phyloP scores from a whole-genome alignment of 768 basidiomycete species.

The Pleurotus eryngii region DNA sequence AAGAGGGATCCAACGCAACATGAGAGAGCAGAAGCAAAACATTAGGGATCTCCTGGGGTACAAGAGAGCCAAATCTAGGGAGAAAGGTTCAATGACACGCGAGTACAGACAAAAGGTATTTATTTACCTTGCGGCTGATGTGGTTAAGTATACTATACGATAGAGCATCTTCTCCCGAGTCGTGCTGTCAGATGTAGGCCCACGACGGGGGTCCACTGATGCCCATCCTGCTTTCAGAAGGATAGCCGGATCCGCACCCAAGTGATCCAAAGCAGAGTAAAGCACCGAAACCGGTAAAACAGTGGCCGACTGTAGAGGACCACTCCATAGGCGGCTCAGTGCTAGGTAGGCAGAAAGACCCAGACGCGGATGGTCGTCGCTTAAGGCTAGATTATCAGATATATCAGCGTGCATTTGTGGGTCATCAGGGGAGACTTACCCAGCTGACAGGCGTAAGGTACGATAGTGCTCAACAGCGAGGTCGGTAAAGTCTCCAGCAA shows the following conservation, averaged over 20 bases:
- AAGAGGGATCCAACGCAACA: constrained; percentile 53
- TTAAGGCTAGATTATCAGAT: constrained; percentile 26
- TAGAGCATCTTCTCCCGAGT: constrained; percentile 30
- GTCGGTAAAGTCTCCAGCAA: not conserved
- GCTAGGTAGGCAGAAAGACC: constrained; percentile 26
- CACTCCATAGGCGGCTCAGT: constrained; percentile 31
- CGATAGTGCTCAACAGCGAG: constrained; percentile 13
- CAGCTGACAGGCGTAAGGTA: constrained; percentile 39
- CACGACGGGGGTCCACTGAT: constrained; percentile 4
- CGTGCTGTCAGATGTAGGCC: constrained; percentile 11
- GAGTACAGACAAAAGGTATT: not conserved
- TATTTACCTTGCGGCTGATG: constrained; percentile 40
- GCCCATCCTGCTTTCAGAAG: constrained; percentile 30
- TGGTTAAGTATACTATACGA: constrained; percentile 41
- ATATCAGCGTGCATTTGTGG: not conserved
- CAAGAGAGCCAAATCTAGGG: constrained; percentile 31
- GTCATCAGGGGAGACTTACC: constrained; percentile 25
- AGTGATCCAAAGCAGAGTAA: constrained; percentile 31
- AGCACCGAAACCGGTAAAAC: constrained; percentile 33
- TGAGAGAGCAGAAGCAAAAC: constrained; percentile 48
- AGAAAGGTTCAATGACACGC: constrained; percentile 7
- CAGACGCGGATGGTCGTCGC: constrained; percentile 14
- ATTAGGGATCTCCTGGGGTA: constrained; percentile 40
- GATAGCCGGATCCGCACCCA: constrained; percentile 40
- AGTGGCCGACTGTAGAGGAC: constrained; percentile 13